Conservation (phyloP, 192 early-diverging fungal species). For the Backusella luteola region DNA sequence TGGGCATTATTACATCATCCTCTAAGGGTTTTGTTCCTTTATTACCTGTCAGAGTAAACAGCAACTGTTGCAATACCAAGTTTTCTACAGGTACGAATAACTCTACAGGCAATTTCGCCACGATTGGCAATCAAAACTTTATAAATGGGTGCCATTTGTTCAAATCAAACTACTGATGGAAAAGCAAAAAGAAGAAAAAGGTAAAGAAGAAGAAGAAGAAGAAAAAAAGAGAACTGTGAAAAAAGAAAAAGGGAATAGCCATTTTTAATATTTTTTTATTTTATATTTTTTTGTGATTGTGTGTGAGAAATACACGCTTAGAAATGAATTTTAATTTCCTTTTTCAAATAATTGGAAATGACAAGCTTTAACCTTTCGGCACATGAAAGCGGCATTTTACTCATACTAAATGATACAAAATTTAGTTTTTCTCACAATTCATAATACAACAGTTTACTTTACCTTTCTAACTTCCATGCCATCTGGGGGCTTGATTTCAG, state of each 20-base stretch:
- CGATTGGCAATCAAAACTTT: slow-evolving; percentile 71
- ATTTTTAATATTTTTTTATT: slow-evolving; percentile 10
- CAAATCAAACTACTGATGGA: not conserved
- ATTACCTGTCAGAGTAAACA: slow-evolving; percentile 65
- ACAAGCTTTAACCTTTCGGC: not conserved
- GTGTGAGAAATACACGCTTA: not conserved
- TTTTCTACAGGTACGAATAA: slow-evolving; percentile 66
- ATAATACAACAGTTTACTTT: not conserved
- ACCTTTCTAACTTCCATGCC: slow-evolving; percentile 87
- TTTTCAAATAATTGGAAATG: slow-evolving; percentile 10
- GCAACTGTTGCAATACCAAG: slow-evolving; percentile 65
- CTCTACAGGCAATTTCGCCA: slow-evolving; percentile 76
- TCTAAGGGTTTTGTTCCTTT: not conserved
- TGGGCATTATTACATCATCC: no score
- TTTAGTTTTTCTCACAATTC: not conserved
- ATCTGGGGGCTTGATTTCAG: slow-evolving; percentile 89
- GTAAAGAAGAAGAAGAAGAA: not conserved
- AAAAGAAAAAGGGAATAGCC: not conserved
- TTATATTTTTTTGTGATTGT: not conserved
- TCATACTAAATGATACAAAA: not conserved
- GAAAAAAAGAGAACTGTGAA: not conserved
- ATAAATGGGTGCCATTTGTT: slow-evolving; percentile 28
- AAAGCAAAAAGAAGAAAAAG: not conserved
- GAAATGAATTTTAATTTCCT: slow-evolving; percentile 5
- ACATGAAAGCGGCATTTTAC: slow-evolving; percentile 5